Conservation (phyloP, 106 monocot genomes). For the Phalaenopsis aphrodite region DNA sequence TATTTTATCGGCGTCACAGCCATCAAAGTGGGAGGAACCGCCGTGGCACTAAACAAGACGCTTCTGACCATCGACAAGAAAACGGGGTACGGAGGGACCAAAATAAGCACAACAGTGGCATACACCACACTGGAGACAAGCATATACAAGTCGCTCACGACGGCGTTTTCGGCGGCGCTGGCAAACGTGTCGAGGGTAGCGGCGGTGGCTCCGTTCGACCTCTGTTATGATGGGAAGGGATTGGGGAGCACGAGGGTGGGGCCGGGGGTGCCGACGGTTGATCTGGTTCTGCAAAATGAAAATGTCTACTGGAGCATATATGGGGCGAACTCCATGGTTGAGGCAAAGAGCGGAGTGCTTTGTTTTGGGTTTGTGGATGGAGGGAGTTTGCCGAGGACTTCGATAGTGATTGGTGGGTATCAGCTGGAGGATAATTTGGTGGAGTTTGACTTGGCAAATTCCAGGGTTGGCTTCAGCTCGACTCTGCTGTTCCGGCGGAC, state of each 20-base stretch:
- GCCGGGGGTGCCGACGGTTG: slow-evolving; percentile 43
- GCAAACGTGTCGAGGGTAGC: slow-evolving; percentile 6
- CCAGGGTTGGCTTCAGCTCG: slow-evolving; percentile 58
- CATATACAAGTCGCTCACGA: slow-evolving; percentile 39
- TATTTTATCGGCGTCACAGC: slow-evolving; percentile 55
- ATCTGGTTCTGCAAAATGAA: slow-evolving; percentile 39
- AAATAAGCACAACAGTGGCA: slow-evolving; percentile 48
- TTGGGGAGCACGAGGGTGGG: slow-evolving; percentile 40
- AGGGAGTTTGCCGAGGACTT: slow-evolving; percentile 30
- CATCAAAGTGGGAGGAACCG: slow-evolving; percentile 35
- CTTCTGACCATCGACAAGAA: slow-evolving; percentile 37
- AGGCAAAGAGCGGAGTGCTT: slow-evolving; percentile 20
- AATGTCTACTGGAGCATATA: slow-evolving; percentile 33
- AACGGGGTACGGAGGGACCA: slow-evolving; percentile 50
- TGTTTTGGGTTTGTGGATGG: slow-evolving; percentile 71
- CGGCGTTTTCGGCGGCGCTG: slow-evolving; percentile 18
- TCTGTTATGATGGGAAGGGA: slow-evolving; percentile 27
- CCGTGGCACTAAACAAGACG: slow-evolving; percentile 23
- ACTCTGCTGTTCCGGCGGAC: slow-evolving; percentile 42
- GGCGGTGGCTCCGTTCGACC: slow-evolving; percentile 37
- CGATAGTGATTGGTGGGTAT: slow-evolving; percentile 55
- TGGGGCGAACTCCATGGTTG: slow-evolving; percentile 65
- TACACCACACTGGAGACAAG: slow-evolving; percentile 47
- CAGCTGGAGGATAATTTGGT: slow-evolving; percentile 75
- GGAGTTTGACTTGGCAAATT: slow-evolving; percentile 48